phyloP scores from a whole-genome alignment of 345 rosid species.

The Citrus maxima region DNA sequence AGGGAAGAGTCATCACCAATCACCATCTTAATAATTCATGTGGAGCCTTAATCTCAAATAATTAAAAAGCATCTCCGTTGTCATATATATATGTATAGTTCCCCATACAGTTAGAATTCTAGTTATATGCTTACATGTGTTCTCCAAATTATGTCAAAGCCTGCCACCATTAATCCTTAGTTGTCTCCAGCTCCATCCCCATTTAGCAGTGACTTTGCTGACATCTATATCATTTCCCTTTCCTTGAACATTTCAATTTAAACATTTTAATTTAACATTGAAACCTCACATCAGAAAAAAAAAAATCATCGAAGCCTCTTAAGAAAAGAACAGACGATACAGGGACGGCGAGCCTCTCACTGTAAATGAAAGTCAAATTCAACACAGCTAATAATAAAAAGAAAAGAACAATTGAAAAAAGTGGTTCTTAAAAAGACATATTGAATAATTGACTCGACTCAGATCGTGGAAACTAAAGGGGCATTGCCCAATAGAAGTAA shows the following conservation, averaged over 20 bases:
- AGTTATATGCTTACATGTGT: neutral
- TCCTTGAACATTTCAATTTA: neutral
- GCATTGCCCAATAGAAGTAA: too few species aligned
- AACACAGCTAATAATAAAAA: too few species aligned
- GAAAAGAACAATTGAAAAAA: too few species aligned
- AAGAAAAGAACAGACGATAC: neutral
- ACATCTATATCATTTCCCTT: neutral
- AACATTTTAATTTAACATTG: neutral
- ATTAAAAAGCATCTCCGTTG: neutral
- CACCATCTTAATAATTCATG: conserved; percentile 9
- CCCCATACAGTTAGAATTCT: neutral
- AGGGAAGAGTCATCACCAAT: neutral
- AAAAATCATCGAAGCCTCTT: neutral
- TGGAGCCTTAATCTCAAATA: conserved; percentile 3
- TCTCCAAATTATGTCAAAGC: neutral
- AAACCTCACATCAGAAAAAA: too few species aligned
- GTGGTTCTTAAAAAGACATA: too few species aligned
- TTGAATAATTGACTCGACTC: too few species aligned
- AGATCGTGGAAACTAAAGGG: too few species aligned
- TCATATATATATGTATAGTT: neutral
- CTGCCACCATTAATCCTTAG: neutral
- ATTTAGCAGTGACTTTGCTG: neutral
- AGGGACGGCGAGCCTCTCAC: neutral
- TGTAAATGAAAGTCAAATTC: neutral
- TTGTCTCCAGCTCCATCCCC: neutral